Percentiles rank a stretch among this genome's conserved stretches.
phyloP scores from a whole-genome alignment of 2,329 filamentous ascomycete species.

The Ceratocystis eucalypticola region DNA sequence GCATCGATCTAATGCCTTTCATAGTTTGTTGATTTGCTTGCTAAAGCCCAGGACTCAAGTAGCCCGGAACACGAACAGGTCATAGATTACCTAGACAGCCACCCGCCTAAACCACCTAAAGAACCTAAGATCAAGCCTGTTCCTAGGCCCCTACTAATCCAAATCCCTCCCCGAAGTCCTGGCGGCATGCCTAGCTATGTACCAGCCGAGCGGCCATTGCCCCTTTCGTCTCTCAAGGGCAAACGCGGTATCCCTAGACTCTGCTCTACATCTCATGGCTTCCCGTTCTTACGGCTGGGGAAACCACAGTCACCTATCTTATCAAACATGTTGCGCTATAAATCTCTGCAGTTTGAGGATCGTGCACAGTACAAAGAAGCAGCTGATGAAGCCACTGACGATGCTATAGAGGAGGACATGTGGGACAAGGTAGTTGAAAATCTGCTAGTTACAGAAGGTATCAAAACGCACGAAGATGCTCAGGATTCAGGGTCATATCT shows the following conservation, averaged over 20 bases:
- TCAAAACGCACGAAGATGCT: slow-evolving; percentile 10
- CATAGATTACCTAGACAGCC: slow-evolving; percentile 21
- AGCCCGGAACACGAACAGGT: slow-evolving; percentile 32
- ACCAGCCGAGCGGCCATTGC: slow-evolving; percentile 34
- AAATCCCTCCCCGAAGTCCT: slow-evolving; percentile 23
- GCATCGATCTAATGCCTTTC: not conserved
- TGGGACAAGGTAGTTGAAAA: slow-evolving; percentile 34
- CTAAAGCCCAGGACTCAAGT: slow-evolving; percentile 28
- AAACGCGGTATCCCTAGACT: slow-evolving; percentile 46
- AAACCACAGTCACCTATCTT: slow-evolving; percentile 52
- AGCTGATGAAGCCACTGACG: slow-evolving; percentile 27
- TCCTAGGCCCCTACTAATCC: slow-evolving; percentile 27
- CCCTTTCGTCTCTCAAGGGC: slow-evolving; percentile 33
- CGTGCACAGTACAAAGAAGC: slow-evolving; percentile 30
- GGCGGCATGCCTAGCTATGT: slow-evolving; percentile 35
- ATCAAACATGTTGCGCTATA: slow-evolving; percentile 42
- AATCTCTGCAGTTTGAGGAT: slow-evolving; percentile 31
- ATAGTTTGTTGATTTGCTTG: slow-evolving; percentile 32
- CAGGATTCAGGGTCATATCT: not conserved
- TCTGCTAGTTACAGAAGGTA: slow-evolving; percentile 20
- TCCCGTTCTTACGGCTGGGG: slow-evolving; percentile 52
- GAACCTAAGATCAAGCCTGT: slow-evolving; percentile 21
- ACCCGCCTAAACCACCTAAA: slow-evolving; percentile 12
- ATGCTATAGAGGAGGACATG: slow-evolving; percentile 31
- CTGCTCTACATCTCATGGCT: slow-evolving; percentile 36